These are phyloP conservation scores for Zymoseptoria ardabiliae DNA, from an alignment of 2,329 filamentous ascomycete genomes.

Conservation along the genomic window DNA sequence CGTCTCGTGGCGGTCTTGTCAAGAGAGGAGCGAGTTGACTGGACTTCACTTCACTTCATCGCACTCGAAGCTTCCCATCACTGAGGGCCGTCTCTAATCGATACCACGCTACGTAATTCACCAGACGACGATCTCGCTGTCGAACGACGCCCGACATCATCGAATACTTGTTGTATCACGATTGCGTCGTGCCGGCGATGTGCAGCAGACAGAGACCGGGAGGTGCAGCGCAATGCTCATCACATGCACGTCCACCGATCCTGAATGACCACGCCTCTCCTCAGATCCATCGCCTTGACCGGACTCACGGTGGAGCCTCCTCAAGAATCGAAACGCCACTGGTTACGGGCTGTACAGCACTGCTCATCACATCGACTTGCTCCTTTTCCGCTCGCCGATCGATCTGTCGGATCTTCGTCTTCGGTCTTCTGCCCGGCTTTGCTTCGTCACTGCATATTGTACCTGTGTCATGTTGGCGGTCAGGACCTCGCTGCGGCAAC, in stretches of 20 bases:
- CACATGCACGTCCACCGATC: background rate
- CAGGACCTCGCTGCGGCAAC: background rate
- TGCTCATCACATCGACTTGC: background rate
- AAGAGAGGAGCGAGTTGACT: no score
- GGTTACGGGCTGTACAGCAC: background rate
- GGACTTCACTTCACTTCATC: no score
- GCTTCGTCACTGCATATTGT: background rate
- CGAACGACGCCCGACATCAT: no score
- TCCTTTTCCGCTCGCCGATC: background rate
- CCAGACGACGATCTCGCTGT: no score
- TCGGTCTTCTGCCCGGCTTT: background rate
- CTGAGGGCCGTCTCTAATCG: no score
- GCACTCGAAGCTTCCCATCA: no score
- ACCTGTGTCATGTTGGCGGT: background rate
- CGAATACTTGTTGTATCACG: no score
- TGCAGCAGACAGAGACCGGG: background rate
- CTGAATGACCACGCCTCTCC: background rate
- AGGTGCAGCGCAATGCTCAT: background rate
- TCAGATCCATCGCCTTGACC: background rate
- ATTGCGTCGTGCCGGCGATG: no score
- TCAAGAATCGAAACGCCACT: background rate
- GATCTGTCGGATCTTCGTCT: background rate
- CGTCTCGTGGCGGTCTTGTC: no score
- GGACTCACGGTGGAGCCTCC: background rate
- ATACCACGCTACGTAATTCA: no score